phyloP scores from a whole-genome alignment of 2,329 filamentous ascomycete species.

The Pseudogymnoascus sp. region DNA sequence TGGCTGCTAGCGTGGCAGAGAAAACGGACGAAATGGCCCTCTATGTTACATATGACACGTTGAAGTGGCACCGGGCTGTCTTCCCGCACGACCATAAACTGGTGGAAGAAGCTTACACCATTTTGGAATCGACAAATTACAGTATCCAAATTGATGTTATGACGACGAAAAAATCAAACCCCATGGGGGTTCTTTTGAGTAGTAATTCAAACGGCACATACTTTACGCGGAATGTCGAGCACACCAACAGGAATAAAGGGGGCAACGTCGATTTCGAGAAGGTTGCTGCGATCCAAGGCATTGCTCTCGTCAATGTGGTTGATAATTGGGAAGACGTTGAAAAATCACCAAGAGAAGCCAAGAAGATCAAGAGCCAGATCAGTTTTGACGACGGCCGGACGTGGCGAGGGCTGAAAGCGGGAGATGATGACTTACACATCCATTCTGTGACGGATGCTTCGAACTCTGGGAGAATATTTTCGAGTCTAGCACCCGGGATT shows the following conservation, averaged over 20 bases:
- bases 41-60: conserved; percentile 76
- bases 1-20: conserved; percentile 71
- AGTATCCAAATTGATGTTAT: conserved; percentile 95
- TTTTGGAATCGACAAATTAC: conserved; percentile 94
- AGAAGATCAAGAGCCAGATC: conserved; percentile 71
- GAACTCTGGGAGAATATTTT: conserved; percentile 82
- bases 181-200: conserved; percentile 83
- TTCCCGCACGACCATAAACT: conserved; percentile 75
- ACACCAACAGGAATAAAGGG: conserved; percentile 72
- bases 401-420: conserved; percentile 64
- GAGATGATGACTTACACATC: conserved; percentile 63
- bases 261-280: conserved; percentile 94
- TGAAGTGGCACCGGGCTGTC: conserved; percentile 82
- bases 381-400: conserved; percentile 92
- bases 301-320: conserved; percentile 83
- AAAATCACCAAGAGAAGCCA: conserved; percentile 40
- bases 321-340: conserved; percentile 74
- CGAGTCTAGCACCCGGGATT: conserved; percentile 84
- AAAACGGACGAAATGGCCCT: conserved; percentile 85
- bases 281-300: conserved; percentile 80
- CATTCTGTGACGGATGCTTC: conserved; percentile 82
- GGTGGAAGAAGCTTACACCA: conserved; percentile 80
- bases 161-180: conserved; percentile 52
- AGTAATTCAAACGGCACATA: conserved; percentile 97
- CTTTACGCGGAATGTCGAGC: conserved; percentile 83